Base-by-base conservation (phyloP, 2,329 filamentous ascomycete species). In the Botryotinia calthae region DNA sequence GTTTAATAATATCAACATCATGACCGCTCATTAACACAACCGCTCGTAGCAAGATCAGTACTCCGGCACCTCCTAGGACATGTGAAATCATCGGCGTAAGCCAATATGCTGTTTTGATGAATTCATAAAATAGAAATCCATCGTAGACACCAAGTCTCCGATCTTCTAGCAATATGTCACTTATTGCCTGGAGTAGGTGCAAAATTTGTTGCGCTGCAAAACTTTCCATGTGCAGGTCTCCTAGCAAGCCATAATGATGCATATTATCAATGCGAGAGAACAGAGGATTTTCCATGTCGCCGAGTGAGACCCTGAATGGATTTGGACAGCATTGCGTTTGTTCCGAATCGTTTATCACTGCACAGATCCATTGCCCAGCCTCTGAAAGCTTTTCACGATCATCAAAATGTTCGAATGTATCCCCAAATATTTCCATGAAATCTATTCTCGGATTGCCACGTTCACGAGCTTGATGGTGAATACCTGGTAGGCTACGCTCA, bases 21-120 rank as follows among this genome's bases (percentile, higher is more conserved):
- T 73, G 59, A 2, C 58, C 71, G 56, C 71, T 58, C 48, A 73
- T 73, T 22, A 61, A 54, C 25, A 37, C 67, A n/a, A 73, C 66
- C 22, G 66, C 66, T 31, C 65, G 34, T 44, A 73, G 46, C 20
- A 73, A 61, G 10, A 70, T 61, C 58, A 73, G 56, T 51, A 73
- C 69, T 31, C 65, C 65, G 12, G 71, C 46, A 28, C 70, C 70
- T 68, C 42, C 48, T 12, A 70, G 22, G 2, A 70, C 48, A 7
- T 42, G 14, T 20, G 71, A 70, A 22, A 73, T 63, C 5, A 63
- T 64, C 2, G 71, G 71, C 22, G 48, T 34, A 37, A 70, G 54
- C 22, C 37, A 56, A 34, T 46, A 18, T 25, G 71, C 66, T 16
- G 71, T 73, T 7, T 59, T 20, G 16, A 70, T 51, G 25, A 73